Base-by-base conservation (phyloP, 2,329 filamentous ascomycete genomes). In the Clonostachys sp. region DNA sequence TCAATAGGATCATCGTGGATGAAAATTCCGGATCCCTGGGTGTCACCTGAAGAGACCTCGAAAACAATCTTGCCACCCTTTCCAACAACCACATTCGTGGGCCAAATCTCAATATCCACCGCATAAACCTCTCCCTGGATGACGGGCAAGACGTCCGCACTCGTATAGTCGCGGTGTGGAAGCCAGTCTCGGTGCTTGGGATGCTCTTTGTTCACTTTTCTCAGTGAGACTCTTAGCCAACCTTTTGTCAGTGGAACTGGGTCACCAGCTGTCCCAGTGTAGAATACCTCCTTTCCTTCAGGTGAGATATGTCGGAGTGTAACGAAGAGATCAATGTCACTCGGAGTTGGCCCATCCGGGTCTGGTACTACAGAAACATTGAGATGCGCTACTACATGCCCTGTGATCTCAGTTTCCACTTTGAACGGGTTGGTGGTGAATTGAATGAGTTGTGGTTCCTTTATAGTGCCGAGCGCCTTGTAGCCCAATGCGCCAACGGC, bases 331-430 rank as follows among this genome's bases (percentile, higher is more conserved):
- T 86, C 81, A 33, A 86, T 83, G 46, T 86, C 82, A 5, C 57
- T 65, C 0, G 64, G 59, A 2, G 57, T 63, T 2, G 54, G 54
- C 0, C 54, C 58, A 1, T 30, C 68, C 60, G 60, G 78, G 61
- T 70, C 80, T 53, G 83, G 65, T 0, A 77, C 82, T 4, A 85
- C 64, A 0, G 83, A 86, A 1, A 87, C 77, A 50, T 82, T 80
- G 5, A 89, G 68, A 52, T 81, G 83, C 0, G 82, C 83, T 0
- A 80, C 70, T 30, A 87, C 67, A 56, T 88, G 82, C 0, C 86
- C 86, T 0, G 86, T 89, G 46, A 89, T 79, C 57, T 89, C 86
- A 0, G 78, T 85, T 55, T 88, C 82, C 7, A 68, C 50, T n/a
- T 75, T 70, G 48, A 86, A 84, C 0, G 78, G 67, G 0, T 68